Percentiles rank a stretch among this genome's conserved stretches.
Evolutionary conservation across 2,329 filamentous ascomycete genomes (phyloP).

Genomic region (Alternaria solani): DNA sequence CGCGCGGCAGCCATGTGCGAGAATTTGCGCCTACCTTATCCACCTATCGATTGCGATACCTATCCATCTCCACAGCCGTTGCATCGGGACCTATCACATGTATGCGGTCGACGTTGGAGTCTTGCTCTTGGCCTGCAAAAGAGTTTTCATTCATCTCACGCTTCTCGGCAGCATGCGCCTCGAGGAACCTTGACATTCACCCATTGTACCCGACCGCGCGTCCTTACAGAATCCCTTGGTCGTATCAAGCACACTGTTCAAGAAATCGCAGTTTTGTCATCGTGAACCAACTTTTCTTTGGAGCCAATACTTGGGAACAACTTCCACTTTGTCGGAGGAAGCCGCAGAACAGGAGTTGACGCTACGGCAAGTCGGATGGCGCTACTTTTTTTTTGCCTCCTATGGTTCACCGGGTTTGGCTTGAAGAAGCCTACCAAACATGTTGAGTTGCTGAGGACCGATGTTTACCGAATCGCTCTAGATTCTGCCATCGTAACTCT

Average conservation of each 20-base stretch:
- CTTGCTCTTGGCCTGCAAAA: slow-evolving; percentile 22
- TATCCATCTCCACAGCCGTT: slow-evolving; percentile 37
- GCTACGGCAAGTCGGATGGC: neutral
- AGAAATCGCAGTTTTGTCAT: slow-evolving; percentile 19
- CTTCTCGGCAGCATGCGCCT: slow-evolving; percentile 21
- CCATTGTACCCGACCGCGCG: slow-evolving; percentile 21
- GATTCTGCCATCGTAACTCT: neutral
- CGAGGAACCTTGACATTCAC: slow-evolving; percentile 10
- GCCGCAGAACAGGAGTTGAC: slow-evolving; percentile 18
- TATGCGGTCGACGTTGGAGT: slow-evolving; percentile 11
- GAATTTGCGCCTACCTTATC: slow-evolving; percentile 41
- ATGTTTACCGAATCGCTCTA: slow-evolving; percentile 1
- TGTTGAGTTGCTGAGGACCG: neutral
- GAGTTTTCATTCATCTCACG: slow-evolving; percentile 33
- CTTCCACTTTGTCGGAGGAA: slow-evolving; percentile 12
- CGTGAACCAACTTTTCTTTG: slow-evolving; percentile 4
- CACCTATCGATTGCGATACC: slow-evolving; percentile 49
- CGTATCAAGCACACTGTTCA: slow-evolving; percentile 16
- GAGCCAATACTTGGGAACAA: slow-evolving; percentile 1
- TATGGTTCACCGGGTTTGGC: neutral
- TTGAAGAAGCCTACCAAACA: slow-evolving; percentile 5
- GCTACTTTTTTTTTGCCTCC: neutral
- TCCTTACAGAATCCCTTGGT: slow-evolving; percentile 15
- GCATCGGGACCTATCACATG: slow-evolving; percentile 26
- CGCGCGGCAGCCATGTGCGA: slow-evolving; percentile 34